Conservation (phyloP, 495 filamentous ascomycete genomes). For the Aspergillus biplanus region DNA sequence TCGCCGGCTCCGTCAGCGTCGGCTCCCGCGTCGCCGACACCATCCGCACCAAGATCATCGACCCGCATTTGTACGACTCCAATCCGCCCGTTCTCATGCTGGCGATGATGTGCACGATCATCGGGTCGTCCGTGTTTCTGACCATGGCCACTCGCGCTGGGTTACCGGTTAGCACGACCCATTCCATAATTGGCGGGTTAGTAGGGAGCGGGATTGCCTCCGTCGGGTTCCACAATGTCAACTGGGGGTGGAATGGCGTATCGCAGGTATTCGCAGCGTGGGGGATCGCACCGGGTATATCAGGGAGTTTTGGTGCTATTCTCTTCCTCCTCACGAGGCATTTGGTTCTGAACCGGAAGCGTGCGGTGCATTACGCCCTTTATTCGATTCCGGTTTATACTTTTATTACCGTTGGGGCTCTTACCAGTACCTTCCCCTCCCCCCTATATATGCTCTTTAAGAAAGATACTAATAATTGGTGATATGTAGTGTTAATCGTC, state of each 20-base stretch:
- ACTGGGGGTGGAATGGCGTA: slow-evolving; percentile 18
- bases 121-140: slow-evolving; percentile 13
- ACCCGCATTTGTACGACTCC: slow-evolving; percentile 16
- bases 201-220: slow-evolving; percentile 14
- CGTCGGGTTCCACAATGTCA: slow-evolving; percentile 8
- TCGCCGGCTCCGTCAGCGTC: slow-evolving; percentile 9
- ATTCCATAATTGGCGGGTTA: slow-evolving; percentile 16
- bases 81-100: slow-evolving; percentile 12
- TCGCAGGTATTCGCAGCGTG: slow-evolving; percentile 18
- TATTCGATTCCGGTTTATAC: slow-evolving; percentile 16
- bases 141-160: slow-evolving; percentile 14
- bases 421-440: slow-evolving; percentile 5
- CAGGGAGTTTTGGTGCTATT: slow-evolving; percentile 4
- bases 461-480: background rate
- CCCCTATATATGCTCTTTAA: too few species aligned
- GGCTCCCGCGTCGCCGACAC: slow-evolving; percentile 17
- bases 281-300: slow-evolving; percentile 14
- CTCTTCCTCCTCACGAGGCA: slow-evolving; percentile 14
- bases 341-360: slow-evolving; percentile 9
- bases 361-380: slow-evolving; percentile 9
- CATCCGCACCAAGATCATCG: slow-evolving; percentile 12
- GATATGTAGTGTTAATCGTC: slow-evolving; percentile 15
- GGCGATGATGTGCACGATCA: slow-evolving; percentile 20
- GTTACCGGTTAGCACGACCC: slow-evolving; percentile 13
- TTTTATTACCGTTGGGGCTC: slow-evolving; percentile 6